Base-by-base conservation (phyloP, 2,329 filamentous ascomycete genomes). In the Trichoderma sp. region DNA sequence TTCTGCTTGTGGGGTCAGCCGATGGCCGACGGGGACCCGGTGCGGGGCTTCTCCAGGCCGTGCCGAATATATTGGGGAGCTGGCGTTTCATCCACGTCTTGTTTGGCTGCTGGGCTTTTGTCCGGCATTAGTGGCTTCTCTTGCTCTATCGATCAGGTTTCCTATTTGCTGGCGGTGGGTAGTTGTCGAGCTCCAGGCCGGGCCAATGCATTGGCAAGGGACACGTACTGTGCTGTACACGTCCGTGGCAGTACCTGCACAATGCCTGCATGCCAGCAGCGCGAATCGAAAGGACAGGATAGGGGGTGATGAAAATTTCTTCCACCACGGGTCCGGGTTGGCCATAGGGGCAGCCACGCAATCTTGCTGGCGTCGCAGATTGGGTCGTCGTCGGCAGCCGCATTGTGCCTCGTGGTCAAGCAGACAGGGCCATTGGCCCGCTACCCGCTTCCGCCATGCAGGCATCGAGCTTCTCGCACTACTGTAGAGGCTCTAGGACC, bases 41-140 rank as follows among this genome's bases (percentile, higher is more conserved):
- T 55, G 72, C 61, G 72, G 72, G 50, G 71, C 30, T 65, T 65
- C 62, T 64, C 58, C 62, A 67, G 69, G 58, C 72, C 71, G 71
- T 61, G 53, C 55, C 58, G 66, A 64, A 53, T 59, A 65, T 53
- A 55, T 34, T 72, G 69, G 61, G 47, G 43, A 55, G 43, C 8
- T 58, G 67, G 67, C 67, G 67, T 70, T n/a, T 39, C 26, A 17
- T 39, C 34, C 12, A n/a, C 43, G 50, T 63, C 43, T 34, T 71
- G 50, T 59, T 53, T 71, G 61, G 68, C 53, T 66, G 36, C 36
- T 59, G 50, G 23, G 17, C 11, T 17, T 47, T 50, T 43, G 58
- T 39, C 68, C 55, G 39, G 67, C 67, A 70, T 53, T 69, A 57
- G 43, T 58, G 53, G 65, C 50, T 59, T 68, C 30, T 32, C 7